Percentiles rank a stretch among this genome's conserved stretches.
Evolutionary conservation across 2,329 filamentous ascomycete species (phyloP).

Genomic region (Cladosporium velox): DNA sequence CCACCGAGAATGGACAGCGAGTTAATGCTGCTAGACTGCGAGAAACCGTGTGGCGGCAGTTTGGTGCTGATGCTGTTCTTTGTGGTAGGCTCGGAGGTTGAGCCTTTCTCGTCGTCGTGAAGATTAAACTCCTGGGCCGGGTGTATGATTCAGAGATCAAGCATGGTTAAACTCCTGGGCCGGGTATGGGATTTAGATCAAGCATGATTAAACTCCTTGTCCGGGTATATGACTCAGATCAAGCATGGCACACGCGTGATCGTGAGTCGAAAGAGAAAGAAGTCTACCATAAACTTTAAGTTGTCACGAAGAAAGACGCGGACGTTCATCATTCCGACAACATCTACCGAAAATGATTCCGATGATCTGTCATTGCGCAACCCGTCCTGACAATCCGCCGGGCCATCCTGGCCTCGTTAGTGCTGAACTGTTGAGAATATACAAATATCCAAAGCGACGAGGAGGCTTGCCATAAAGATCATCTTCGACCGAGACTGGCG

Average conservation of each 20-base stretch:
- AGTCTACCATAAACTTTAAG: not conserved
- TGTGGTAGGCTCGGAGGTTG: conserved; percentile 56
- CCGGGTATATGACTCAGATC: not conserved
- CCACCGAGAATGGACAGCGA: conserved; percentile 48
- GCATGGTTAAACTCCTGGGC: not conserved
- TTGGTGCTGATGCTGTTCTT: conserved; percentile 81
- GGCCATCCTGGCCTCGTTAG: not conserved
- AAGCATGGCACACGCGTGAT: not conserved
- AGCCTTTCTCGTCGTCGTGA: not conserved
- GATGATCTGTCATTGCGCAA: not conserved
- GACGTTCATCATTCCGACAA: not conserved
- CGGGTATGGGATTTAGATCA: not conserved
- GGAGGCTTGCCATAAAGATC: not conserved
- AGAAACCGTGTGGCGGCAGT: conserved; percentile 71
- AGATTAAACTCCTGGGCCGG: not conserved
- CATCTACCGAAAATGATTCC: not conserved
- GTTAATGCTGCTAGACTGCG: conserved; percentile 65
- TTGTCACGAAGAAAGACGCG: not conserved
- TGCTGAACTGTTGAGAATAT: not conserved
- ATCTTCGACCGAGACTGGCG: not conserved
- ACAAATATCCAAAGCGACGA: not conserved
- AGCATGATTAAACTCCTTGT: not conserved
- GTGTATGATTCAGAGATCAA: not conserved
- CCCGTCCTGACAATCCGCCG: not conserved
- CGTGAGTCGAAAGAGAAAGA: not conserved